These are phyloP conservation scores for Juglanconis juglandina DNA, from an alignment of 2,329 filamentous ascomycete species.

Conservation along the genomic window DNA sequence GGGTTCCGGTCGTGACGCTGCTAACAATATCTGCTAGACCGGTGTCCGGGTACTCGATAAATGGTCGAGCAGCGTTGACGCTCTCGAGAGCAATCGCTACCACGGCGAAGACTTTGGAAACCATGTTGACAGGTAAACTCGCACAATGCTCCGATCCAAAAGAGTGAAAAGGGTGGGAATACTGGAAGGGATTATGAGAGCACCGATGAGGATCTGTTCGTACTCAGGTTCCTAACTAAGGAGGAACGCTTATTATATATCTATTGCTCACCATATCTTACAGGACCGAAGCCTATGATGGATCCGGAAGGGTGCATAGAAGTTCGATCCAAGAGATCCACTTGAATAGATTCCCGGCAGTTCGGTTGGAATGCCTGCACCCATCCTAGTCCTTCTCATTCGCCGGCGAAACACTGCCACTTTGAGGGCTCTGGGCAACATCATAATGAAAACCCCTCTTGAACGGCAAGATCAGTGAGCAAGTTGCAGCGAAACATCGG, in stretches of 20 bases:
- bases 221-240: too few species aligned
- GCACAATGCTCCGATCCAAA: not conserved
- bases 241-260: not conserved
- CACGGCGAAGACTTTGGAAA: not conserved
- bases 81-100: not conserved
- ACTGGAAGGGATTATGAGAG: not conserved
- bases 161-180: not conserved
- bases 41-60: slow-evolving; percentile 34
- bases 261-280: not conserved
- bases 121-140: not conserved
- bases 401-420: too few species aligned
- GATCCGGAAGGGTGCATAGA: too few species aligned
- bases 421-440: too few species aligned
- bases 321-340: too few species aligned
- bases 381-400: too few species aligned
- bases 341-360: too few species aligned
- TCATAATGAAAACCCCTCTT: too few species aligned
- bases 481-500: too few species aligned
- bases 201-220: not conserved
- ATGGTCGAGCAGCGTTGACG: not conserved
- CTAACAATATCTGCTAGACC: slow-evolving; percentile 38
- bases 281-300: too few species aligned
- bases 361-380: too few species aligned
- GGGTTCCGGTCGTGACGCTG: slow-evolving; percentile 30
- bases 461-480: too few species aligned